phyloP scores from a whole-genome alignment of 805 yeast genomes.

The Ascoidea rubescens region DNA sequence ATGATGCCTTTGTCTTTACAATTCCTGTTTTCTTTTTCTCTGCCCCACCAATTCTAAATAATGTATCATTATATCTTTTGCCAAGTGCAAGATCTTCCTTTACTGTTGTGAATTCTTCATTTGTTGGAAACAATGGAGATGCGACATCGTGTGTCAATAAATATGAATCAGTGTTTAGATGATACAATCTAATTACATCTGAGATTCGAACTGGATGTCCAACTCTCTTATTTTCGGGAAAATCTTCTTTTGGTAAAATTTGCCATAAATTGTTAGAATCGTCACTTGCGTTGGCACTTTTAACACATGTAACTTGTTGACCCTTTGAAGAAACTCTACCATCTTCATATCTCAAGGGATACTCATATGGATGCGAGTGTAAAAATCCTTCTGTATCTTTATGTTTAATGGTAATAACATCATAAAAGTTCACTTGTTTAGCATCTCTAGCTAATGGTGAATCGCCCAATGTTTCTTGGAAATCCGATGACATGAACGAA shows the following conservation, averaged over 20 bases:
- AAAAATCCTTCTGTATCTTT: conserved; percentile 65
- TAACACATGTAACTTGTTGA: conserved; percentile 77
- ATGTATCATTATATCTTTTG: conserved; percentile 51
- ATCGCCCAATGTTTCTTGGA: conserved; percentile 86
- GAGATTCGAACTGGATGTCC: conserved; percentile 50
- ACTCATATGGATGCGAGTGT: conserved; percentile 64
- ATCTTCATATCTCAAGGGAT: conserved; percentile 90
- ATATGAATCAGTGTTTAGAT: conserved; percentile 65
- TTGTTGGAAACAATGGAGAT: conserved; percentile 83
- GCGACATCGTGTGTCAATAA: conserved; percentile 91
- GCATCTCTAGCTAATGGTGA: conserved; percentile 62
- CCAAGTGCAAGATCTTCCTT: conserved; percentile 42
- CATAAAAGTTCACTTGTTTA: conserved; percentile 60
- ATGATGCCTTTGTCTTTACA: conserved; percentile 57
- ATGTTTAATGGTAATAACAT: conserved; percentile 65
- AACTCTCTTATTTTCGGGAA: conserved; percentile 18
- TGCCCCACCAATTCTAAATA: conserved; percentile 58
- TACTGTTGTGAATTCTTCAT: conserved; percentile 82
- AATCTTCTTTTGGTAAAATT: conserved; percentile 48
- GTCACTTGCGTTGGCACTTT: conserved; percentile 15
- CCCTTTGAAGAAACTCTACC: conserved; percentile 91
- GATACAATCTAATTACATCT: conserved; percentile 68
- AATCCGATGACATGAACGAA: conserved; percentile 83
- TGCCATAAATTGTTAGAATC: conserved; percentile 74
- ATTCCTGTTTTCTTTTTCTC: conserved; percentile 34